These are phyloP conservation scores for Phycomyces nitens DNA, from an alignment of 192 early-diverging fungal genomes.

Conservation along the genomic window DNA sequence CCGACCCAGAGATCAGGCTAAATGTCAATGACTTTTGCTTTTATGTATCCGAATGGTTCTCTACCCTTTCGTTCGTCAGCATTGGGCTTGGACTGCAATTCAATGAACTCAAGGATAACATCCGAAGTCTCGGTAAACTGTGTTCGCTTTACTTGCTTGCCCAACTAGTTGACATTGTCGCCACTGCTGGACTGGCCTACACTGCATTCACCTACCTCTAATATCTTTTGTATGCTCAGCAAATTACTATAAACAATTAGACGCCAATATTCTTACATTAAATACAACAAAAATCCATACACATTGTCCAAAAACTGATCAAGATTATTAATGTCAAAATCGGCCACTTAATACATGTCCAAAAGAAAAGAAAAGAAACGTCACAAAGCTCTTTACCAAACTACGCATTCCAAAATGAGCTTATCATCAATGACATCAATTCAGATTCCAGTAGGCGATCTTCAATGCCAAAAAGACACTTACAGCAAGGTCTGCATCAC, in stretches of 20 bases:
- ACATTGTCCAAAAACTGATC: too few relatives aligned
- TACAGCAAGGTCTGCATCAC: constrained; percentile 45
- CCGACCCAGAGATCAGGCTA: constrained; percentile 21
- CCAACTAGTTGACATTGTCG: constrained; percentile 47
- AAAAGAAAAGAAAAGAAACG: too few relatives aligned
- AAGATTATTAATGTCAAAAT: too few relatives aligned
- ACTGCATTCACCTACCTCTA: constrained; percentile 34
- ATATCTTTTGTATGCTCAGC: too few relatives aligned
- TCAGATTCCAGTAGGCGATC: constrained; percentile 52
- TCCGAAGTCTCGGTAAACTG: constrained; percentile 38
- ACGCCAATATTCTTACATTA: too few relatives aligned
- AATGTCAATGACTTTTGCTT: constrained; percentile 47
- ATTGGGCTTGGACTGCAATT: constrained; percentile 52
- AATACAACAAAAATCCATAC: too few relatives aligned
- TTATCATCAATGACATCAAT: constrained; percentile 10
- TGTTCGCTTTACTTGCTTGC: constrained; percentile 43
- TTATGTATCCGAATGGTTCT: constrained; percentile 51
- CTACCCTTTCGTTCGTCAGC: constrained; percentile 49
- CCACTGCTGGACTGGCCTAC: constrained; percentile 41
- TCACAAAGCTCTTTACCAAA: too few relatives aligned
- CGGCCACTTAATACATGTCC: too few relatives aligned
- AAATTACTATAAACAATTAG: too few relatives aligned
- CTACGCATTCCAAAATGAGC: too few relatives aligned
- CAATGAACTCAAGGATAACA: constrained; percentile 42
- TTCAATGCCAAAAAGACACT: constrained; percentile 59